Evolutionary conservation across 371 early-diverging fungal genomes (phyloP).

Genomic region (Circinella umbellata): DNA sequence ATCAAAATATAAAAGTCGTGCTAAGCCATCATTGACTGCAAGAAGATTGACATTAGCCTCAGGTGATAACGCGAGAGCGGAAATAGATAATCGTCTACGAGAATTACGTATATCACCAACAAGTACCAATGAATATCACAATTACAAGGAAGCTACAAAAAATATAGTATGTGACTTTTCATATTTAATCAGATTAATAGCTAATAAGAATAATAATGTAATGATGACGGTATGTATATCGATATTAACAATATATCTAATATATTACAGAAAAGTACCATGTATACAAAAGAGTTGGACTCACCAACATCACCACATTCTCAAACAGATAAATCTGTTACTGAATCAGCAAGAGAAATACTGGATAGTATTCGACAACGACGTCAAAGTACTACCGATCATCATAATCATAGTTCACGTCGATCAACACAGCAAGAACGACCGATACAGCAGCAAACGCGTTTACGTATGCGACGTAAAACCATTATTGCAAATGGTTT

Average conservation of each 20-base stretch:
- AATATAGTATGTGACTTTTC: neutral
- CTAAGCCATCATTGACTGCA: neutral
- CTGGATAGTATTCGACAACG: slow-evolving; percentile 25
- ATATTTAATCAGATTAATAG: too few species aligned
- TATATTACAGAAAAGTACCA: neutral
- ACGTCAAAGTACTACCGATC: slow-evolving; percentile 11
- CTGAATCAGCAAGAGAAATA: slow-evolving; percentile 25
- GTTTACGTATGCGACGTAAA: slow-evolving; percentile 6
- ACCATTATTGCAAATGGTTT: slow-evolving; percentile 9
- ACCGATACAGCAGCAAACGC: neutral
- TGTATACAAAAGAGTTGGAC: neutral
- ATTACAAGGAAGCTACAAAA: slow-evolving; percentile 1
- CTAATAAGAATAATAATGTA: too few species aligned
- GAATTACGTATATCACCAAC: neutral
- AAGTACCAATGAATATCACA: neutral
- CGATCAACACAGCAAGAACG: neutral
- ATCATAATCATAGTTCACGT: neutral
- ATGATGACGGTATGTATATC: too few species aligned
- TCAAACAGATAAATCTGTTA: slow-evolving; percentile 19
- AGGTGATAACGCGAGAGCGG: neutral
- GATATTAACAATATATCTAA: neutral
- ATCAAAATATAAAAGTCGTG: too few species aligned
- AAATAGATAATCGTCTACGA: neutral
- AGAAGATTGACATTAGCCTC: neutral
- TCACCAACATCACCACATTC: neutral